Evolutionary conservation across 331 rosid genomes (phyloP), one percentile per base, ranked within the genome.

Genomic region (Cydonia oblonga): DNA sequence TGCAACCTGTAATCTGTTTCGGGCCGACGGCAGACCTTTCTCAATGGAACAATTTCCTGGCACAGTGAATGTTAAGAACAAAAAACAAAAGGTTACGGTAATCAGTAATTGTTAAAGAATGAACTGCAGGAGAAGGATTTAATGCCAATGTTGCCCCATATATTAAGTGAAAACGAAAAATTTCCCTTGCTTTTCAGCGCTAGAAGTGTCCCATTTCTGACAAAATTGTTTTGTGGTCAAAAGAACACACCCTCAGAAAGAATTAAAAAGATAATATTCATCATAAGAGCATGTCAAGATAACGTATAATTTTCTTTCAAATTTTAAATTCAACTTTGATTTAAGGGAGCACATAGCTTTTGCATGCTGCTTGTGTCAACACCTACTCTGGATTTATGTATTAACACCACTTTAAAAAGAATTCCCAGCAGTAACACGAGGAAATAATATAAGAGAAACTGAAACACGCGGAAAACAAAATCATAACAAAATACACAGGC

Each of bases 21-120:
- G 0, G 99, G 99, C 79, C 97, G 73, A 25, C 99, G 99, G 57
- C 99, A 95, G 70, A 95, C 87, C 86, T 95, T 95, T 82, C 96
- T 78, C 44, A 95, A 86, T 0, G 97, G 97, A 72, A 95, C 96
- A 23, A 95, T 95, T 90, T 95, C 99, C 99, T 95, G 85, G 32
- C 38, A 60, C 32, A 70, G 32, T 22, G 22, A 33, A 66, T 71
- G 52, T 59, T 52, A 77, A 28, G 18, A 30, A 66, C 51, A 15
- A 32, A 29, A 51, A 75, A 70, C 46, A 46, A 28, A 16, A 5
- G 54, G 54, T 16, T 16, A 49, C 9, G 3, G 20, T 2, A 16
- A 49, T 16, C 54, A 49, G 54, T 49, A 5, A 49, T 49, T 2
- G 54, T 6, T 49, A 49, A 49, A 16, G 54, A 7, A 5, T 49